phyloP scores from a whole-genome alignment of 1,284 basidiomycete species.

The Porogramme epimiltina region DNA sequence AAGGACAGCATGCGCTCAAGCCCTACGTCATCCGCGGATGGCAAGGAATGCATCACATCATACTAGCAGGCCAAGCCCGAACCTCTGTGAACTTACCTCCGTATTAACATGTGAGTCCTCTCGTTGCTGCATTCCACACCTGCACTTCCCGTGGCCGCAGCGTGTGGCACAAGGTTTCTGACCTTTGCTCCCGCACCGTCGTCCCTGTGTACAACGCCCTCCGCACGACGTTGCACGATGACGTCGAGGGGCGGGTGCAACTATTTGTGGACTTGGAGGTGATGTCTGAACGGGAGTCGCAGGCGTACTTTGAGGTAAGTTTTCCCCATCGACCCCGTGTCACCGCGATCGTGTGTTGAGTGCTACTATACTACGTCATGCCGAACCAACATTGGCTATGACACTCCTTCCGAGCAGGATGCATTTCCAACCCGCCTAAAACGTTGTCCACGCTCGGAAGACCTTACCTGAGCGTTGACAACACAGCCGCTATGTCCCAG shows the following conservation, averaged over 20 bases:
- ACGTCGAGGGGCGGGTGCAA: slow-evolving; percentile 31
- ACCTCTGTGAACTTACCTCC: too few species aligned
- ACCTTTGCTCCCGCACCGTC: slow-evolving; percentile 30
- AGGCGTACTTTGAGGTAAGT: slow-evolving; percentile 17
- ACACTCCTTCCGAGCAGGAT: slow-evolving; percentile 16
- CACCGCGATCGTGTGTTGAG: too few species aligned
- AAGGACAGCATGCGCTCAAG: too few species aligned
- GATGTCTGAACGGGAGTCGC: slow-evolving; percentile 2
- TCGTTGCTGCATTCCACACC: too few species aligned
- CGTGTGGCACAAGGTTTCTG: slow-evolving; percentile 29
- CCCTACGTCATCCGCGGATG: too few species aligned
- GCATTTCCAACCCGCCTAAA: slow-evolving; percentile 13
- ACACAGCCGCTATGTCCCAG: slow-evolving; percentile 9
- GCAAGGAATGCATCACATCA: too few species aligned
- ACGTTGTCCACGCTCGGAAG: slow-evolving; percentile 3
- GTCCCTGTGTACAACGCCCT: slow-evolving; percentile 28
- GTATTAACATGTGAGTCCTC: too few species aligned
- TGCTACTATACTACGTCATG: too few species aligned
- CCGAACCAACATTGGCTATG: not conserved
- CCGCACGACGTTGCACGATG: slow-evolving; percentile 25
- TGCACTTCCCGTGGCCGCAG: slow-evolving; percentile 25
- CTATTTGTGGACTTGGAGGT: slow-evolving; percentile 30
- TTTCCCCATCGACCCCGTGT: too few species aligned
- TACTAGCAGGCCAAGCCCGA: too few species aligned
- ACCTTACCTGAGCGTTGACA: slow-evolving; percentile 3